Percentiles rank a stretch among this genome's conserved stretches.
phyloP scores from a whole-genome alignment of 75 land plant genomes.

The Chamaecyparis obtusa region DNA sequence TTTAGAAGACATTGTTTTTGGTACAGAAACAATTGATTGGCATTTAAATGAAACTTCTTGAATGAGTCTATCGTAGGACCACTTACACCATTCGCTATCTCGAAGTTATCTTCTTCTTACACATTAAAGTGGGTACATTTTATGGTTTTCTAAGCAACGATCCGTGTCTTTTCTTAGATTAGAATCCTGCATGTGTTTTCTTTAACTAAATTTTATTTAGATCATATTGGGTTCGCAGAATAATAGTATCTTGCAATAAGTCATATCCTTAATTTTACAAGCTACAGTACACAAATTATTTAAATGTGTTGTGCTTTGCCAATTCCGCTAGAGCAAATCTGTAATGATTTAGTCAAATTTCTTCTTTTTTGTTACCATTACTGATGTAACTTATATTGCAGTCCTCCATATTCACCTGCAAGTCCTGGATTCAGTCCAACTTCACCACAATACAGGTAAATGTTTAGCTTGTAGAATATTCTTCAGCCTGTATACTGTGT shows the following conservation, averaged over 20 bases:
- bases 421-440: conserved; percentile 87
- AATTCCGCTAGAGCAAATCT: not conserved
- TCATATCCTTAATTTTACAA: not conserved
- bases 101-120: no score
- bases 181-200: no score
- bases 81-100: no score
- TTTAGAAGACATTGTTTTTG: no score
- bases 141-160: no score
- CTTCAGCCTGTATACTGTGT: not conserved
- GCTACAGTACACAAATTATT: not conserved
- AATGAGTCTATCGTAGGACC: no score
- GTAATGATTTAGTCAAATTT: not conserved
- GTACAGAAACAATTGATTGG: no score
- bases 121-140: no score
- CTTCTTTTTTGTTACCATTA: conserved; percentile 1
- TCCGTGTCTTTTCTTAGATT: no score
- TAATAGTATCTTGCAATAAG: not conserved
- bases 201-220: no score
- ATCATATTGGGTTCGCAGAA: not conserved
- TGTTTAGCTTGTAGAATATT: not conserved
- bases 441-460: conserved; percentile 87
- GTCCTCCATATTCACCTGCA: conserved; percentile 72
- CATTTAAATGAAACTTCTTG: no score
- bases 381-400: conserved; percentile 19
- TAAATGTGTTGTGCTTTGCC: no score